Conservation (phyloP, 495 filamentous ascomycete genomes). For the Sordaria brevicollis region DNA sequence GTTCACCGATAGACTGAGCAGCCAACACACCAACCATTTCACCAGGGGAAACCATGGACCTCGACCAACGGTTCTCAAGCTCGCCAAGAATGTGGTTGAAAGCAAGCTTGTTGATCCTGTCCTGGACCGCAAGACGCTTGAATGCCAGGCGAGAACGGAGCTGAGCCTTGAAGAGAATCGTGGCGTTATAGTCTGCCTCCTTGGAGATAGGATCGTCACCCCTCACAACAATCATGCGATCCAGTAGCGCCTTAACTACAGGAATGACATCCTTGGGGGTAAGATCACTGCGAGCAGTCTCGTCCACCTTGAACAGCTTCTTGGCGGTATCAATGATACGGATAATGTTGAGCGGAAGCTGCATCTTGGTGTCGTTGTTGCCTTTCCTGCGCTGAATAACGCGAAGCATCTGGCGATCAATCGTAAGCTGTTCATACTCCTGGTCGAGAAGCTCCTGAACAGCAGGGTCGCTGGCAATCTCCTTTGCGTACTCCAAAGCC, state of each 20-base stretch:
- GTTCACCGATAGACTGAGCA: conserved; percentile 97
- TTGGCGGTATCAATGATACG: conserved; percentile 85
- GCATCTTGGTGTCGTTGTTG: conserved; percentile 70
- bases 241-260: conserved; percentile 63
- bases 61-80: conserved; percentile 73
- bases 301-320: conserved; percentile 82
- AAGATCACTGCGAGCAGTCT: conserved; percentile 73
- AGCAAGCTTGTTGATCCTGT: conserved; percentile 80
- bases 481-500: conserved; percentile 73
- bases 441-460: conserved; percentile 78
- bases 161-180: conserved; percentile 81
- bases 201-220: conserved; percentile 69
- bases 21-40: conserved; percentile 99
- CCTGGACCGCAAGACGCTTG: conserved; percentile 75
- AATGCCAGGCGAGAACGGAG: conserved; percentile 83
- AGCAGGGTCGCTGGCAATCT: conserved; percentile 74
- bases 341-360: conserved; percentile 82
- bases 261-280: conserved; percentile 84
- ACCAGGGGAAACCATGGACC: conserved; percentile 72
- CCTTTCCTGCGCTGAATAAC: conserved; percentile 34
- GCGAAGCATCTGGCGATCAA: conserved; percentile 68
- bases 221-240: conserved; percentile 70
- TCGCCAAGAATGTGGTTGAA: conserved; percentile 91
- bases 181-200: conserved; percentile 84
- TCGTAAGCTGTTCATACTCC: conserved; percentile 70